Evolutionary conservation across 208 protist genomes (phyloP).

Genomic region (Trypanosoma boissoni): DNA sequence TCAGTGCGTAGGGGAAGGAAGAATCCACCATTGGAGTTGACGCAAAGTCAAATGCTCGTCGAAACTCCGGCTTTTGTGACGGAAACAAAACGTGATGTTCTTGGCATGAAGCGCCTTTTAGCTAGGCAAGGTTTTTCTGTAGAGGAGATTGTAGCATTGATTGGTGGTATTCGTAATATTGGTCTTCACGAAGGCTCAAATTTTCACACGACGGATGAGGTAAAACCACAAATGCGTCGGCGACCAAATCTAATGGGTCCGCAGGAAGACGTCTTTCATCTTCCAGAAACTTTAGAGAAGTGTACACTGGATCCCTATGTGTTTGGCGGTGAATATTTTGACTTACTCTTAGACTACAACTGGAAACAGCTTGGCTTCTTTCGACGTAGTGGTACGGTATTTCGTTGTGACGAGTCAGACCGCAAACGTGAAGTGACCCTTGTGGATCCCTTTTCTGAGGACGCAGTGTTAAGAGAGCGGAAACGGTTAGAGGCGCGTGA

Average conservation of each 20-base stretch:
- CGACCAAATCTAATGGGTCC: constrained; percentile 30
- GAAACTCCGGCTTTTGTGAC: constrained; percentile 41
- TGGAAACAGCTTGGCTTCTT: constrained; percentile 49
- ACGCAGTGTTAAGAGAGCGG: constrained; percentile 42
- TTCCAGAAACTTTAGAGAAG: constrained; percentile 56
- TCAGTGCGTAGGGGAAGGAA: constrained; percentile 49
- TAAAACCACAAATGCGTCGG: constrained; percentile 57
- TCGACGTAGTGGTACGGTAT: constrained; percentile 27
- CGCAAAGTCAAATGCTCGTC: constrained; percentile 32
- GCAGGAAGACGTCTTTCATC: constrained; percentile 40
- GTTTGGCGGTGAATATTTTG: constrained; percentile 85
- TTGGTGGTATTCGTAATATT: constrained; percentile 62
- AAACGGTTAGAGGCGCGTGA: constrained; percentile 39
- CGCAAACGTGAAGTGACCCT: constrained; percentile 61
- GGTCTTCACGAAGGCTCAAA: constrained; percentile 71
- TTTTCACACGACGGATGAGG: constrained; percentile 72
- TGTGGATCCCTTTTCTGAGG: constrained; percentile 79
- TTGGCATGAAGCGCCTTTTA: constrained; percentile 75
- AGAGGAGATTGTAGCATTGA: constrained; percentile 72
- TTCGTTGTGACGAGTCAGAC: constrained; percentile 59
- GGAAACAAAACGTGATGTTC: constrained; percentile 59
- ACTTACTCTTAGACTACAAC: constrained; percentile 79
- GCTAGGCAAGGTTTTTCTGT: constrained; percentile 62
- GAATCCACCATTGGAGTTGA: constrained; percentile 21
- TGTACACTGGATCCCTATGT: constrained; percentile 85